These are phyloP conservation scores for Apiotrichum domesticum DNA, from an alignment of 1,284 basidiomycete genomes.

Conservation along the genomic window DNA sequence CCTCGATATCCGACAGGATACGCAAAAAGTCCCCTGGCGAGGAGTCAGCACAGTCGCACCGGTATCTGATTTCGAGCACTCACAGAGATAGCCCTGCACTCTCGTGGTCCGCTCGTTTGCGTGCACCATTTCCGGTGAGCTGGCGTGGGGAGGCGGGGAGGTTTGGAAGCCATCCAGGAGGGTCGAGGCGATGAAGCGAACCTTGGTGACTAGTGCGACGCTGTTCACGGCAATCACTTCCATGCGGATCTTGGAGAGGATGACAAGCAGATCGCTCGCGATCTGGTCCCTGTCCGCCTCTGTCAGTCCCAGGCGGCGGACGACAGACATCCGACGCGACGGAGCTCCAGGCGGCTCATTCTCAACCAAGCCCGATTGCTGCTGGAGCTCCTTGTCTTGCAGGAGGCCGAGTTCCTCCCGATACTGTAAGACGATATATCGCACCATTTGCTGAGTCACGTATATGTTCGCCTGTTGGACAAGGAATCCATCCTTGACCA, in stretches of 20 bases:
- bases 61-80: constrained; percentile 1
- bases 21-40: constrained; percentile 75
- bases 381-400: constrained; percentile 48
- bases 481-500: constrained; percentile 75
- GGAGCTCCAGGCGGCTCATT: constrained; percentile 33
- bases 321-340: constrained; percentile 50
- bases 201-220: constrained; percentile 66
- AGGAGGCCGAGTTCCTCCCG: constrained; percentile 62
- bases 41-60: no score
- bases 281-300: constrained; percentile 32
- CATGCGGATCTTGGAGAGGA: constrained; percentile 81
- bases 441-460: constrained; percentile 84
- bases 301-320: constrained; percentile 14
- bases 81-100: constrained; percentile 61
- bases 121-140: constrained; percentile 1
- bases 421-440: constrained; percentile 82
- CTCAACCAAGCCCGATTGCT: neutral
- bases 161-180: constrained; percentile 76
- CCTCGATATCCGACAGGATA: constrained; percentile 77
- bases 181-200: constrained; percentile 80
- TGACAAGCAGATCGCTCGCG: constrained; percentile 61
- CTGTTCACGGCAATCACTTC: constrained; percentile 85
- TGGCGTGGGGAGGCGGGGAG: constrained; percentile 40
- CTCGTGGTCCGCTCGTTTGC: constrained; percentile 56
- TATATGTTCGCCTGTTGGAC: constrained; percentile 84